Percentiles rank a stretch among this genome's conserved stretches.
Evolutionary conservation across 2,329 filamentous ascomycete species (phyloP).

Genomic region (Cryphonectria japonica): DNA sequence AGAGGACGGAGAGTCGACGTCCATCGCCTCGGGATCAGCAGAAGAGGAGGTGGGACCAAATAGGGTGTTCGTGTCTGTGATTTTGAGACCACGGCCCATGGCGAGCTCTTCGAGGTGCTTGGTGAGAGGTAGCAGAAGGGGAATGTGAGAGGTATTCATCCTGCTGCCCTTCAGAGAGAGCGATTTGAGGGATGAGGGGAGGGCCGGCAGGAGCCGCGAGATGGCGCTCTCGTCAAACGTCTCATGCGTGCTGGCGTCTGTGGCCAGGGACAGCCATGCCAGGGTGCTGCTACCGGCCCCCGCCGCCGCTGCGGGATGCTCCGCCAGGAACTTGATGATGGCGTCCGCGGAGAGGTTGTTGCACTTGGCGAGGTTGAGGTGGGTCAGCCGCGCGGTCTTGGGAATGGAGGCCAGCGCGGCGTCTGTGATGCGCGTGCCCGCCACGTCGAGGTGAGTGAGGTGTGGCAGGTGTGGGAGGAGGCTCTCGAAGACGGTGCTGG

Average conservation of each 20-base stretch:
- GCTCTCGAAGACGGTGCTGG: constrained; percentile 67
- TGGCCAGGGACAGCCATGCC: constrained; percentile 73
- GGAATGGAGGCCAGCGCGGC: constrained; percentile 72
- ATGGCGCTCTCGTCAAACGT: constrained; percentile 70
- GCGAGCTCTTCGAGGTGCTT: constrained; percentile 79
- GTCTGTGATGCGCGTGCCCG: constrained; percentile 76
- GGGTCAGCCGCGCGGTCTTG: constrained; percentile 71
- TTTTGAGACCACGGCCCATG: constrained; percentile 68
- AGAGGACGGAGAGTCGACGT: constrained; percentile 28
- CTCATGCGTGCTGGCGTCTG: constrained; percentile 73
- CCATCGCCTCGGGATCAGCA: constrained; percentile 30
- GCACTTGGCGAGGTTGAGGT: constrained; percentile 79
- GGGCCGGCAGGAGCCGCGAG: constrained; percentile 63
- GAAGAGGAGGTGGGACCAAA: constrained; percentile 52
- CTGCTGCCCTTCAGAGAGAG: constrained; percentile 76
- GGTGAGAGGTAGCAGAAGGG: constrained; percentile 65
- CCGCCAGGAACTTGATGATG: constrained; percentile 71
- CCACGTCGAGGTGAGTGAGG: constrained; percentile 79
- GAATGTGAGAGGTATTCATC: constrained; percentile 67
- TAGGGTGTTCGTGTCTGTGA: constrained; percentile 68
- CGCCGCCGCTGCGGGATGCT: constrained; percentile 70
- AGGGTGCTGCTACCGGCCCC: constrained; percentile 63
- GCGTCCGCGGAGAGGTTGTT: constrained; percentile 66
- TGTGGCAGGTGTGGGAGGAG: constrained; percentile 71
- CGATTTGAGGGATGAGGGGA: constrained; percentile 71